These are phyloP conservation scores for Phalaenopsis equestris DNA, from an alignment of 106 monocot genomes.

Conservation along the genomic window DNA sequence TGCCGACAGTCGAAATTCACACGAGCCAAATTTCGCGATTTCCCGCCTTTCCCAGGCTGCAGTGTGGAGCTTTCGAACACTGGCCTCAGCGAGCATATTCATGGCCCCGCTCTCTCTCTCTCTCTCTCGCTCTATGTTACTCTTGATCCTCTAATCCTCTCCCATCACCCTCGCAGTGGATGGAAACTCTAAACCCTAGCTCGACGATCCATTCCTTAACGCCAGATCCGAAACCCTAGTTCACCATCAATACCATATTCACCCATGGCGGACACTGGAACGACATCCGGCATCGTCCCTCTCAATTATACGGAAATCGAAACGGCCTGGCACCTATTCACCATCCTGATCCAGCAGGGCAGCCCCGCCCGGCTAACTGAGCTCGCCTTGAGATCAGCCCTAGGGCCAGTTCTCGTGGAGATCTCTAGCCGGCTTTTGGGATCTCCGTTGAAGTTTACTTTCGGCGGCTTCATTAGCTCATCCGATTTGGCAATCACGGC, in stretches of 20 bases:
- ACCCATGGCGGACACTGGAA: background rate
- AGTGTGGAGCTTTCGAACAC: background rate
- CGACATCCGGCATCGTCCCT: background rate
- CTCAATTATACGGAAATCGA: slow-evolving; percentile 22
- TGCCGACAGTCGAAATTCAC: slow-evolving; percentile 10
- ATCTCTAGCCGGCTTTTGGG: slow-evolving; percentile 48
- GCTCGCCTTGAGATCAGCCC: slow-evolving; percentile 18
- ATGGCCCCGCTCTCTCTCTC: background rate
- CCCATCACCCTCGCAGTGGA: background rate
- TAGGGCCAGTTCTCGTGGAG: slow-evolving; percentile 31
- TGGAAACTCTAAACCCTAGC: slow-evolving; percentile 1
- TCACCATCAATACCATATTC: background rate
- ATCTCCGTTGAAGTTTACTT: slow-evolving; percentile 41
- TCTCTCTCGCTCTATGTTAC: background rate
- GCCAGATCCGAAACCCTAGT: slow-evolving; percentile 2
- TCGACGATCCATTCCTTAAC: background rate
- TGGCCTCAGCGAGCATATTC: background rate
- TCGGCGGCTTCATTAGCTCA: slow-evolving; percentile 23
- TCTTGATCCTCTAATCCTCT: background rate
- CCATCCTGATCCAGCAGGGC: slow-evolving; percentile 43
- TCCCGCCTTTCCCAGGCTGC: background rate
- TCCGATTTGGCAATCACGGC: slow-evolving; percentile 24
- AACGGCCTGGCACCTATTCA: slow-evolving; percentile 60
- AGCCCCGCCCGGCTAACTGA: slow-evolving; percentile 39
- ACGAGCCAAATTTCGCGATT: background rate